Evolutionary conservation across 2,329 filamentous ascomycete genomes (phyloP).

Genomic region (Hymenoscyphus occultus): DNA sequence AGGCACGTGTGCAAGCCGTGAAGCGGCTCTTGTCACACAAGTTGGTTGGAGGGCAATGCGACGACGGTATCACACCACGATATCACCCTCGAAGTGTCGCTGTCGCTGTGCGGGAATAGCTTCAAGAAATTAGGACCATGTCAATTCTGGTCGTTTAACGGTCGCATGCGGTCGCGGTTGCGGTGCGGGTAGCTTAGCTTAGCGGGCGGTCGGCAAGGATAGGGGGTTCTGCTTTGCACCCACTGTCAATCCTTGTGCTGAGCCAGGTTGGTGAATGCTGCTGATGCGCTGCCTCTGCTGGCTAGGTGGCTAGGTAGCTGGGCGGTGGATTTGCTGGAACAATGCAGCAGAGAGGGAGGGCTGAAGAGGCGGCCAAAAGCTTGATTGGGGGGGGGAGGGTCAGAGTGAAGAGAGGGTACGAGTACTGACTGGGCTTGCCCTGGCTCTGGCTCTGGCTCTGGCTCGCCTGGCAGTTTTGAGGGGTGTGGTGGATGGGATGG

Average conservation of each 20-base stretch:
- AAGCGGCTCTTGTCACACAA: neutral
- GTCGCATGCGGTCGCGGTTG: neutral
- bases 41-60: constrained; percentile 2
- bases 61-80: constrained; percentile 17
- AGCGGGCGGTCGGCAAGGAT: constrained; percentile 30
- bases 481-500: neutral
- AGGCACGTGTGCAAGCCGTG: constrained; percentile 24
- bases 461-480: neutral
- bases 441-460: neutral
- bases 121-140: constrained; percentile 17
- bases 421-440: neutral
- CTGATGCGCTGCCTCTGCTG: no score
- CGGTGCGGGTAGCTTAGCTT: constrained; percentile 2
- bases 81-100: neutral
- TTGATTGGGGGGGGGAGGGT: constrained; percentile 20
- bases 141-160: neutral
- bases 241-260: constrained; percentile 25
- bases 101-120: constrained; percentile 22
- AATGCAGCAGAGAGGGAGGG: neutral
- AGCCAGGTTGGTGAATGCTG: constrained; percentile 12
- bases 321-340: neutral
- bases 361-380: constrained; percentile 20
- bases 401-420: neutral
- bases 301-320: neutral
- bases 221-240: constrained; percentile 20